Evolutionary conservation across 805 yeast genomes (phyloP).

Genomic region (Diddensiella caesifluorescens): DNA sequence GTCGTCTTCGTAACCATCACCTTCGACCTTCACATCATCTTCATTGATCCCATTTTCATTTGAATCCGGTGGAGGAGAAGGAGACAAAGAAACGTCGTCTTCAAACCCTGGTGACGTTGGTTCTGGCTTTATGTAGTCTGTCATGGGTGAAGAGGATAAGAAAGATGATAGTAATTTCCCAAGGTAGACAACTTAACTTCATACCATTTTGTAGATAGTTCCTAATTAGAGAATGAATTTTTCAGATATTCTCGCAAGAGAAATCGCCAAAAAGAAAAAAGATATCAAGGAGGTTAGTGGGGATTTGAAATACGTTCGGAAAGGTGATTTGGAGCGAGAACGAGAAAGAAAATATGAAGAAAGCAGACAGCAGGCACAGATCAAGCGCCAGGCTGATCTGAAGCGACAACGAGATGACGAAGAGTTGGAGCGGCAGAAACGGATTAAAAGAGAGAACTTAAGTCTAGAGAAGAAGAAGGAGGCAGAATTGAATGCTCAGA

Average conservation of each 20-base stretch:
- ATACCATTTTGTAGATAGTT: neutral
- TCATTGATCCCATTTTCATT: conserved; percentile 3
- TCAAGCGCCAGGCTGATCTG: conserved; percentile 28
- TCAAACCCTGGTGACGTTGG: conserved; percentile 26
- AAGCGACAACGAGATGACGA: conserved; percentile 32
- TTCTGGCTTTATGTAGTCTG: neutral
- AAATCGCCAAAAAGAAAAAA: conserved; percentile 44
- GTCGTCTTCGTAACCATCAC: conserved; percentile 26
- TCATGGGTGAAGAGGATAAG: neutral
- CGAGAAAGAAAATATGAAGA: conserved; percentile 18
- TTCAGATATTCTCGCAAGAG: conserved; percentile 40
- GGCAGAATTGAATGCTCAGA: conserved; percentile 13
- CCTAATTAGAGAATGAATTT: conserved; percentile 40
- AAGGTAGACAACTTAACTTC: neutral
- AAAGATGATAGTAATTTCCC: neutral
- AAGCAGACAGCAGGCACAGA: conserved; percentile 20
- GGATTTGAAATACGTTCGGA: conserved; percentile 14
- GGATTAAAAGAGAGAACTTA: conserved; percentile 34
- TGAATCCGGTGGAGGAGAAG: conserved; percentile 28
- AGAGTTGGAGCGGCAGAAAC: conserved; percentile 1
- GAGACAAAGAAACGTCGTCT: conserved; percentile 35
- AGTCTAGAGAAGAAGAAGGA: conserved; percentile 16
- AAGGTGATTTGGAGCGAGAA: conserved; percentile 20
- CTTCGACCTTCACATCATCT: conserved; percentile 25
- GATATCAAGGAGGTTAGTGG: conserved; percentile 14